These are phyloP conservation scores for Rhizopogon vulgaris DNA, from an alignment of 768 basidiomycete genomes.

Conservation along the genomic window DNA sequence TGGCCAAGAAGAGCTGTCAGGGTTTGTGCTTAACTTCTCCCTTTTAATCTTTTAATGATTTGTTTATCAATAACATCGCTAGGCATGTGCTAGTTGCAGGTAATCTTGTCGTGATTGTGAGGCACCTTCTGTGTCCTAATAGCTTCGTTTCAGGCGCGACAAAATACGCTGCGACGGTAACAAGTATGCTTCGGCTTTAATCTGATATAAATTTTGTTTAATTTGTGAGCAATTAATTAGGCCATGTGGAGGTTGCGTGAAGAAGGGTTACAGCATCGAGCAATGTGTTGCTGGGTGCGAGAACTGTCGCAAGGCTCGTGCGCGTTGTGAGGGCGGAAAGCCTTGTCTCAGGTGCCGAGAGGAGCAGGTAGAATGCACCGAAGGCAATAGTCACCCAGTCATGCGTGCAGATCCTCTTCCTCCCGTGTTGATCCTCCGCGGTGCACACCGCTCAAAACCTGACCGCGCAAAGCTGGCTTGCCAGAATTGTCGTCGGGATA, in stretches of 20 bases:
- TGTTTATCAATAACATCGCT: constrained; percentile 8
- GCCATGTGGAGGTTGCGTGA: constrained; percentile 54
- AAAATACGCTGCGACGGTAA: constrained; percentile 56
- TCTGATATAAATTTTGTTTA: background rate
- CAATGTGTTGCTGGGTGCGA: constrained; percentile 61
- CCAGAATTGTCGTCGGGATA: constrained; percentile 54
- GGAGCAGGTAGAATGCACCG: constrained; percentile 38
- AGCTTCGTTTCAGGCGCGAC: constrained; percentile 38
- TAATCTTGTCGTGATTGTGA: constrained; percentile 4
- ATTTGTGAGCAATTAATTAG: constrained; percentile 22
- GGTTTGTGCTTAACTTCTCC: constrained; percentile 26
- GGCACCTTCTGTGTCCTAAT: background rate
- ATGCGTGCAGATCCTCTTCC: constrained; percentile 19
- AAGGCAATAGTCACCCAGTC: constrained; percentile 28
- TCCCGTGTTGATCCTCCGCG: constrained; percentile 18
- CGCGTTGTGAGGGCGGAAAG: constrained; percentile 35
- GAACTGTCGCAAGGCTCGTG: constrained; percentile 45
- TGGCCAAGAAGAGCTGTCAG: constrained; percentile 50
- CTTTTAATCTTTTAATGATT: background rate
- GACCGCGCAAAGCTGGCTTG: constrained; percentile 58
- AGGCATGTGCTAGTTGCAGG: constrained; percentile 64
- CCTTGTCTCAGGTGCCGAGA: constrained; percentile 31
- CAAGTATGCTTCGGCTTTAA: constrained; percentile 28
- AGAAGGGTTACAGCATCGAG: constrained; percentile 45
- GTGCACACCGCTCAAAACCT: constrained; percentile 23